Conservation (phyloP, 192 early-diverging fungal species). For the Gryganskiella cystojenkinii region DNA sequence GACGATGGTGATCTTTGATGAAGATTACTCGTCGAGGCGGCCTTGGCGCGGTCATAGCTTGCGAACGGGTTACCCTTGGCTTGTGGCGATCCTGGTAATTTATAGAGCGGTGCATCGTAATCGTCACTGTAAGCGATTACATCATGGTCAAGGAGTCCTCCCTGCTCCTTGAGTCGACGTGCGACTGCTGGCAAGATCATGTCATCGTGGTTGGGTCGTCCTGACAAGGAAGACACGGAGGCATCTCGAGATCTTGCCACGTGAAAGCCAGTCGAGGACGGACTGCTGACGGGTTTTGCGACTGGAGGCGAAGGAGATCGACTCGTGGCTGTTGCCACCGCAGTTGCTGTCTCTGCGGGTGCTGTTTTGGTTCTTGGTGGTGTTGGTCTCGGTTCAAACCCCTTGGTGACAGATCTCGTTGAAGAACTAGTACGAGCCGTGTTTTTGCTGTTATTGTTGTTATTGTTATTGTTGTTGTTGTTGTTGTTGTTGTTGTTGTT, state of each 20-base stretch:
- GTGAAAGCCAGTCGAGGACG: neutral
- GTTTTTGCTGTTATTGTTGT: neutral
- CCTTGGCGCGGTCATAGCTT: conserved; percentile 34
- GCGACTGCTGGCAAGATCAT: conserved; percentile 49
- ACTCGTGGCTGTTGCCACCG: neutral
- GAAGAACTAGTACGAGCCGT: neutral
- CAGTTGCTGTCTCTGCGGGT: neutral
- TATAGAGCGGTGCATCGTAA: conserved; percentile 44
- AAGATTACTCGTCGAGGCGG: conserved; percentile 30
- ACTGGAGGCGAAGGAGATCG: neutral
- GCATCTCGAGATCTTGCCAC: conserved; percentile 10
- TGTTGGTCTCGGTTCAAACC: neutral
- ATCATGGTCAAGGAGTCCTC: conserved; percentile 21
- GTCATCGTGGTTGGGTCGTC: conserved; percentile 40
- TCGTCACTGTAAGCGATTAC: conserved; percentile 50
- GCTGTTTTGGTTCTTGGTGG: neutral
- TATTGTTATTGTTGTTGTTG: too few relatives aligned
- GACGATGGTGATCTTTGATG: neutral
- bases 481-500: neutral
- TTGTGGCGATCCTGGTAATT: conserved; percentile 14
- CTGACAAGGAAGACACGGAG: conserved; percentile 17
- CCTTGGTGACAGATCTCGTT: neutral
- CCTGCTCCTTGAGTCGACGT: conserved; percentile 35
- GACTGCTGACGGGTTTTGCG: conserved; percentile 11
- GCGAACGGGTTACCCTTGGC: conserved; percentile 32